phyloP scores from a whole-genome alignment of 495 filamentous ascomycete genomes.

The Penicillium bovifimosum region DNA sequence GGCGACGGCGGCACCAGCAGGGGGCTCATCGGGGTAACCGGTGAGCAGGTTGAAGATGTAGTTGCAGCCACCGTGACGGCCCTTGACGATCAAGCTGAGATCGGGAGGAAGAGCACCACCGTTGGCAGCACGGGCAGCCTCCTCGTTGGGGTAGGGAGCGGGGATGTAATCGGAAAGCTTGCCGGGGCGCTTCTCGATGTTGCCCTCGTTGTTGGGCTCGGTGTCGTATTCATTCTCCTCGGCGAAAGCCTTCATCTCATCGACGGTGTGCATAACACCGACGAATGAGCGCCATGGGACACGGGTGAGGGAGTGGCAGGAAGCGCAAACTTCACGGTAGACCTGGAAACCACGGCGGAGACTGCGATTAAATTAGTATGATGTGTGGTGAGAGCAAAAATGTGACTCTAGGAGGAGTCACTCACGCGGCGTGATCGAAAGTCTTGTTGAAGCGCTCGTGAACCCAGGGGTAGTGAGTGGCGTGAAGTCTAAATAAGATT shows the following conservation, averaged over 20 bases:
- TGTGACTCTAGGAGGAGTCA: constrained; percentile 11
- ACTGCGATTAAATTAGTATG: constrained; percentile 44
- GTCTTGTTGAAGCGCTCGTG: constrained; percentile 86
- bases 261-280: constrained; percentile 86
- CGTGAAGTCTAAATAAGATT: constrained; percentile 63
- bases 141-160: constrained; percentile 93
- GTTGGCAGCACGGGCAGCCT: constrained; percentile 96
- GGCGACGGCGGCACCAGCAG: constrained; percentile 73
- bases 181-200: constrained; percentile 95
- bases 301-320: constrained; percentile 93
- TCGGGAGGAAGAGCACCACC: constrained; percentile 96
- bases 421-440: constrained; percentile 94
- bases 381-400: constrained; percentile 9
- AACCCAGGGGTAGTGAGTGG: constrained; percentile 92
- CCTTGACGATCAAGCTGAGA: constrained; percentile 97
- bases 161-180: constrained; percentile 98
- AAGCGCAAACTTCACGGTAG: constrained; percentile 96
- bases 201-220: constrained; percentile 96
- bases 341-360: constrained; percentile 99
- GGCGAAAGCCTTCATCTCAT: constrained; percentile 94
- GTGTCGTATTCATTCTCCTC: constrained; percentile 98
- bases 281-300: constrained; percentile 92
- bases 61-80: constrained; percentile 93
- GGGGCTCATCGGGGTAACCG: constrained; percentile 97
- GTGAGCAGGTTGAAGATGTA: constrained; percentile 97